Conservation (phyloP, 345 rosid species). For the Gossypium turneri region DNA sequence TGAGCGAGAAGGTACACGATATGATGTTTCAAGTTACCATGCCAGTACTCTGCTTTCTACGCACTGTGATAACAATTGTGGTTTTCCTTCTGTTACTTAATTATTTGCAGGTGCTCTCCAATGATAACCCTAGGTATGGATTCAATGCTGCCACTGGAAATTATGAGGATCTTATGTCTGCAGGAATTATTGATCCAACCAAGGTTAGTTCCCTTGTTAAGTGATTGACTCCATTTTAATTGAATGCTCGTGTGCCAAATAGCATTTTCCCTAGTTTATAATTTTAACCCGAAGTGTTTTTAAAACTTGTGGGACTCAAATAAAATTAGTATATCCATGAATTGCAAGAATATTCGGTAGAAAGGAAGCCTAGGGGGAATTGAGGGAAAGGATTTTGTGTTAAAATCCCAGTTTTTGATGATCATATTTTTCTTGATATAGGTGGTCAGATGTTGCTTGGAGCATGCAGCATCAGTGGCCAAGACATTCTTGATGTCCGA, state of each 20-base stretch:
- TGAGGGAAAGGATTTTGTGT: no score
- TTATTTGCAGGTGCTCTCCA: constrained; percentile 63
- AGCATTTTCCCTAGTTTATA: not conserved
- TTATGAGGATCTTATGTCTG: constrained; percentile 93
- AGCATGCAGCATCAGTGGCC: constrained; percentile 80
- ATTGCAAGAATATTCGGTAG: no score
- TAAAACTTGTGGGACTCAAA: not conserved
- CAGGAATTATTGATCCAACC: constrained; percentile 94
- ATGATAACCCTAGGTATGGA: constrained; percentile 60
- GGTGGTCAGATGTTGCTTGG: constrained; percentile 62
- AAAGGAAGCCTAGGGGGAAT: no score
- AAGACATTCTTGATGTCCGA: constrained; percentile 98
- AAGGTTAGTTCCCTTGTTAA: constrained; percentile 41
- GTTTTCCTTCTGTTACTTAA: not conserved
- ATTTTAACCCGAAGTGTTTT: not conserved
- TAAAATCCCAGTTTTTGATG: not conserved
- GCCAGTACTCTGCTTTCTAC: not conserved
- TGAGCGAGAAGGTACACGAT: constrained; percentile 71
- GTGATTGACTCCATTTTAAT: no score
- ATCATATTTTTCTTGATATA: constrained; percentile 16
- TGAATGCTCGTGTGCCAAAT: not conserved
- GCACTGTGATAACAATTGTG: not conserved
- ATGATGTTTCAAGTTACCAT: not conserved
- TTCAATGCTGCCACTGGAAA: constrained; percentile 96
- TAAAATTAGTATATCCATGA: no score